Evolutionary conservation across 257 asterid genomes (phyloP).

Genomic region (Penstemon newberryi): DNA sequence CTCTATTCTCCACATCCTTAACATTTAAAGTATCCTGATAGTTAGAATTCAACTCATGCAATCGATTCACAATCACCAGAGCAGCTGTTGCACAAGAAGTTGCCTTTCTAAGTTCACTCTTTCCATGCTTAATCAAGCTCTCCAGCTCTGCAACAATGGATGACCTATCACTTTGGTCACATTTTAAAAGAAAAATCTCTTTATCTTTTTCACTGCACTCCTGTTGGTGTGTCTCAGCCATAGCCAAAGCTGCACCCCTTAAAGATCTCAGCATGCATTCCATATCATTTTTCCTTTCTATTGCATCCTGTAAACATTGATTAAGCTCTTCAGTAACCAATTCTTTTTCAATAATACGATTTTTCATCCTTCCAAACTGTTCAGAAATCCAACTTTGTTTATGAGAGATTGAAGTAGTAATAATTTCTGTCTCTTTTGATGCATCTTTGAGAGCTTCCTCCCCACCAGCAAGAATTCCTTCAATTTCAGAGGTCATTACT

Average conservation of each 20-base stretch:
- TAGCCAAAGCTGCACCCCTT: conserved; percentile 85
- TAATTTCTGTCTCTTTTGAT: conserved; percentile 54
- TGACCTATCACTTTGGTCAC: conserved; percentile 49
- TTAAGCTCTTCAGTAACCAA: conserved; percentile 63
- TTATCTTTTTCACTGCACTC: conserved; percentile 72
- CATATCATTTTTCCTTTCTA: conserved; percentile 61
- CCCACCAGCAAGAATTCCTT: conserved; percentile 67
- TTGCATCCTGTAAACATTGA: conserved; percentile 67
- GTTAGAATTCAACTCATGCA: conserved; percentile 59
- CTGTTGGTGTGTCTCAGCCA: conserved; percentile 82
- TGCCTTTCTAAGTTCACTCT: conserved; percentile 54
- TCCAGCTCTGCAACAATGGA: conserved; percentile 51
- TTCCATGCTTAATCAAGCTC: conserved; percentile 48
- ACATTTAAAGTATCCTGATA: conserved; percentile 41
- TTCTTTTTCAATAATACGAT: conserved; percentile 65
- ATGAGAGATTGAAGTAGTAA: conserved; percentile 51
- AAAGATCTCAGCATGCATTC: conserved; percentile 93
- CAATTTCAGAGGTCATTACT: conserved; percentile 56
- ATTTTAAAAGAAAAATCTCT: conserved; percentile 49
- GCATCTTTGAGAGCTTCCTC: conserved; percentile 66
- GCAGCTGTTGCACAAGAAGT: conserved; percentile 84
- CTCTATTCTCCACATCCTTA: conserved; percentile 46
- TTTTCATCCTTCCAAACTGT: conserved; percentile 68
- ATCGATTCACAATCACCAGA: conserved; percentile 67
- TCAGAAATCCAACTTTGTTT: conserved; percentile 56